Base-by-base conservation (phyloP, 73 alveolate genomes). In the Symbiodinium pilosum region DNA sequence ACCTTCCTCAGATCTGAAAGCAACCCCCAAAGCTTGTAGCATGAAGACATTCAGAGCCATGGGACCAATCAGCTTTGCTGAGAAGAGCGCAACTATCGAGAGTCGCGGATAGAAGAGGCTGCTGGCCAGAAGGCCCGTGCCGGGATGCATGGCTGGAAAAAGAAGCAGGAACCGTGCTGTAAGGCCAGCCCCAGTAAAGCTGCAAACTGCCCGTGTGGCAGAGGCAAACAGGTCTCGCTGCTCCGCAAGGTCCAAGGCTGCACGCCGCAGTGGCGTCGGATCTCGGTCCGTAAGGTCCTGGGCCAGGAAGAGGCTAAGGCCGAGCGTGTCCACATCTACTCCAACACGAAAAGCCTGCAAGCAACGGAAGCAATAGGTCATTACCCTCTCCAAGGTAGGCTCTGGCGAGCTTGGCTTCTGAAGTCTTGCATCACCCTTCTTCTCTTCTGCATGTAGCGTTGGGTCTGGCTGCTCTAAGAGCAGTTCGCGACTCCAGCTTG, bases 241-340 rank as follows among this genome's bases (percentile, higher is more conserved):
- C 85, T 73, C 85, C 43, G 85, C 85, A 30, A 73, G 85, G 85
- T 73, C 85, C 85, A 73, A 26, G 44, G 85, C 85, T 34, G 85
- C 85, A 12, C 85, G 85, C 44, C 85, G 85, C 85, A 73, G 44
- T 6, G 51, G 47, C n/a, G 85, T 73, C 34, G 85, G 85, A 12
- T 73, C 85, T 6, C 41, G 43, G 85, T 73, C 85, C 42, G 43
- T 73, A 3, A 24, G 85, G 44, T 73, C 85, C 85, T 73, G 85
- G 44, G 85, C 85, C 85, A 73, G 24, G 18, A n/a, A 14, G 24
- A 73, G 85, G 85, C 85, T 73, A 14, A 73, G 32, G 51, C 44
- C 43, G 16, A 73, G 85, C 32, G 85, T 73, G 85, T 73, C 85
- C 85, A 73, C 41, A 30, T 73, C 85, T 43, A 73, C 41, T n/a